These are phyloP conservation scores for Mycosphaerella arachidis DNA, from an alignment of 2,329 filamentous ascomycete species.

Conservation along the genomic window DNA sequence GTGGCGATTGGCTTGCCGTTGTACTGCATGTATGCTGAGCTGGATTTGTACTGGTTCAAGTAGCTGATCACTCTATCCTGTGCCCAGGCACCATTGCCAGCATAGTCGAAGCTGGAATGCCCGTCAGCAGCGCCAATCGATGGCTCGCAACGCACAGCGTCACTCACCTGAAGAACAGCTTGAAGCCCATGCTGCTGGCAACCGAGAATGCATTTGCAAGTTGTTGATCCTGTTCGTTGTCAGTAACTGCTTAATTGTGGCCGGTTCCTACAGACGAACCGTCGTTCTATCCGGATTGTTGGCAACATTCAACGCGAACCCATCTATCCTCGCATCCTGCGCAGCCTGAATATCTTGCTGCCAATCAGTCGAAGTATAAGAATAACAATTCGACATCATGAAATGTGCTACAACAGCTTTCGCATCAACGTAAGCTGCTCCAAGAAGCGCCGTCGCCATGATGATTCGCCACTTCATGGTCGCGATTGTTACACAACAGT, in stretches of 20 bases:
- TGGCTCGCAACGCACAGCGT: background rate
- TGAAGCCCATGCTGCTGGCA: conserved; percentile 37
- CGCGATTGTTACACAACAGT: background rate
- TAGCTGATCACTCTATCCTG: conserved; percentile 40
- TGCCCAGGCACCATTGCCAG: conserved; percentile 40
- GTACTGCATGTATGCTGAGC: conserved; percentile 47
- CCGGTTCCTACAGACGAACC: background rate
- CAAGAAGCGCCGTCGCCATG: conserved; percentile 9
- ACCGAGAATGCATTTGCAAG: conserved; percentile 46
- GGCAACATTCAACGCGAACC: conserved; percentile 51
- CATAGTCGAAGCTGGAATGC: conserved; percentile 48
- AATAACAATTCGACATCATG: conserved; percentile 6
- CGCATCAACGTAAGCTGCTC: conserved; percentile 8
- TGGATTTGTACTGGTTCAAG: conserved; percentile 43
- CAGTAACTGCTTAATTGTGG: background rate
- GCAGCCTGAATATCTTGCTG: conserved; percentile 12
- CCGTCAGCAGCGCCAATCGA: background rate
- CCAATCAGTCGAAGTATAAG: conserved; percentile 11
- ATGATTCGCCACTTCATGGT: conserved; percentile 11
- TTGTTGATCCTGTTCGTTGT: conserved; percentile 38
- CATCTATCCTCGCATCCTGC: conserved; percentile 37
- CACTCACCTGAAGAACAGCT: conserved; percentile 48
- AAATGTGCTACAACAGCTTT: conserved; percentile 14
- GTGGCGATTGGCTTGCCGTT: conserved; percentile 51
- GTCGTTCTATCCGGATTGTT: conserved; percentile 29